Conservation (phyloP, 2,329 filamentous ascomycete species). For the Paraconiothyrium brasiliense region DNA sequence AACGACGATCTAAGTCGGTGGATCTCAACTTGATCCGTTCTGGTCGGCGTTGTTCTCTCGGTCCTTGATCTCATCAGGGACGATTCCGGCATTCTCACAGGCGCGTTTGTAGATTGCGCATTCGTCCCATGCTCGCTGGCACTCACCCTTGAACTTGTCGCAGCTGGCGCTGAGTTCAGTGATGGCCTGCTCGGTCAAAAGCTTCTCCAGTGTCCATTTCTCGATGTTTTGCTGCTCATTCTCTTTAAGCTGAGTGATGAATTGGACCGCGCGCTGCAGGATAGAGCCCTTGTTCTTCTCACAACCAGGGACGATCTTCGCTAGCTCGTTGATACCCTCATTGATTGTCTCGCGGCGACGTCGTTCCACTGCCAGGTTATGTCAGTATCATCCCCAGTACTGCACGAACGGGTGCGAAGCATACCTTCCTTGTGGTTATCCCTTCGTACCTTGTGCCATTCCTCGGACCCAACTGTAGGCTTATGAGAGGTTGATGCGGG, state of each 20-base stretch:
- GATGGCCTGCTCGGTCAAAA: constrained; percentile 88
- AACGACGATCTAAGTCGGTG: neutral
- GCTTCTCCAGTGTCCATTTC: constrained; percentile 91
- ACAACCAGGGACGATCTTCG: constrained; percentile 96
- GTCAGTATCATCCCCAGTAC: constrained; percentile 22
- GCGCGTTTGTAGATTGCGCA: constrained; percentile 77
- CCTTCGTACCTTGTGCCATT: constrained; percentile 97
- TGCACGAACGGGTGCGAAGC: constrained; percentile 32
- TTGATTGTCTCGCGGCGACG: constrained; percentile 98
- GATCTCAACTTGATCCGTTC: constrained; percentile 43
- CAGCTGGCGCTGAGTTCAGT: constrained; percentile 87
- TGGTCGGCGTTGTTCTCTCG: constrained; percentile 50
- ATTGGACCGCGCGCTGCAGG: constrained; percentile 88
- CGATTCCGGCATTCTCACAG: constrained; percentile 51
- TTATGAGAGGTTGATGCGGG: constrained; percentile 61
- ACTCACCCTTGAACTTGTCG: constrained; percentile 84
- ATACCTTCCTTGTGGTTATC: constrained; percentile 99
- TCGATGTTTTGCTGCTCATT: constrained; percentile 94
- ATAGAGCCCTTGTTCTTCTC: constrained; percentile 99
- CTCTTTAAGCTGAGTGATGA: constrained; percentile 93
- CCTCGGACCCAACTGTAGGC: constrained; percentile 91
- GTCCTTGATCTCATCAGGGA: constrained; percentile 53
- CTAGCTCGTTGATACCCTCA: constrained; percentile 96
- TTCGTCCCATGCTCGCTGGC: constrained; percentile 79
- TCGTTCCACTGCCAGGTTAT: constrained; percentile 76